These are phyloP conservation scores for Yamadazyma scolyti DNA, from an alignment of 805 yeast species.

Conservation along the genomic window DNA sequence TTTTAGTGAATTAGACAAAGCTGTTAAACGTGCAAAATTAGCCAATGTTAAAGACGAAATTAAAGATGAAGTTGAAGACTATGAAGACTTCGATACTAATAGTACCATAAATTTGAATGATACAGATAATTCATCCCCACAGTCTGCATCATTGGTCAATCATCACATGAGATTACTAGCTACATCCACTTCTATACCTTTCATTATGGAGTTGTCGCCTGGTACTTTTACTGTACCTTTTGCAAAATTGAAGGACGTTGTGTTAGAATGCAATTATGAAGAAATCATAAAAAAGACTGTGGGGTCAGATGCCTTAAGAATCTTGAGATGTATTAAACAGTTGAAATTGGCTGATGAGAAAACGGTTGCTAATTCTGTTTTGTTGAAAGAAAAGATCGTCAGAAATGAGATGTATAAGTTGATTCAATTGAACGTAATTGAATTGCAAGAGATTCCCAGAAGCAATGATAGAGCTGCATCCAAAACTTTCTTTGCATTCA, in stretches of 20 bases:
- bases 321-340: conserved; percentile 72
- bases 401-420: conserved; percentile 67
- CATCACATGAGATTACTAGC: conserved; percentile 71
- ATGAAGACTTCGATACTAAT: conserved; percentile 4
- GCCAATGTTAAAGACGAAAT: conserved; percentile 1
- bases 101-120: conserved; percentile 12
- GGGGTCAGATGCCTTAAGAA: conserved; percentile 65
- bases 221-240: conserved; percentile 63
- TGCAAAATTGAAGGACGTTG: conserved; percentile 41
- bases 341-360: conserved; percentile 81
- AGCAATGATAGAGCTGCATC: conserved; percentile 89
- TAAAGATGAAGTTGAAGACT: conserved; percentile 9
- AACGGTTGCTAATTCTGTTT: conserved; percentile 65
- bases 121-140: conserved; percentile 23
- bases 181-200: conserved; percentile 48
- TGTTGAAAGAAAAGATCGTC: conserved; percentile 74
- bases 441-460: conserved; percentile 91
- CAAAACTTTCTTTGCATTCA: conserved; percentile 79
- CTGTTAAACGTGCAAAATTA: conserved; percentile 21
- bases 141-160: conserved; percentile 36
- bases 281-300: conserved; percentile 56
- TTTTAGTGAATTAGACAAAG: conserved; percentile 13
- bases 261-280: conserved; percentile 52
- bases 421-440: conserved; percentile 67
- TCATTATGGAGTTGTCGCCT: conserved; percentile 54